Conservation (phyloP, 2,329 filamentous ascomycete genomes). For the Colletotrichum sublineola region DNA sequence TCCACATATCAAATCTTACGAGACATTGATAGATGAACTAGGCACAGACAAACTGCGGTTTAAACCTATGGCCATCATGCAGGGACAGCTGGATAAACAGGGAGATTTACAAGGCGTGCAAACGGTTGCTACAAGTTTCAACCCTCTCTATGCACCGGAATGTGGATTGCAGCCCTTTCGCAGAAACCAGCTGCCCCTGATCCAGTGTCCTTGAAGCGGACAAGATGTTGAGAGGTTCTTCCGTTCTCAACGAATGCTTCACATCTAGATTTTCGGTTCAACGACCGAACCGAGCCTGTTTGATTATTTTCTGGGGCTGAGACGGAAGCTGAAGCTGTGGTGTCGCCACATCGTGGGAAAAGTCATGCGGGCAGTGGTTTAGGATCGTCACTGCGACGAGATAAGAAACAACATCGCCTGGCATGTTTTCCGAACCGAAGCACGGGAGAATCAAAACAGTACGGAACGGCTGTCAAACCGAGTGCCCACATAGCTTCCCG, state of each 20-base stretch:
- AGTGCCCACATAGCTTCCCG: conserved; percentile 3
- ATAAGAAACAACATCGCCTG: background rate
- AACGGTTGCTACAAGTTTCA: background rate
- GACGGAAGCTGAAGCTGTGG: background rate
- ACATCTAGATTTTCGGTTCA: background rate
- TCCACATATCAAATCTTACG: too few relatives aligned
- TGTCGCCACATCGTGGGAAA: background rate
- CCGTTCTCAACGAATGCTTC: background rate
- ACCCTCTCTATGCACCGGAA: background rate
- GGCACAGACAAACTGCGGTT: background rate
- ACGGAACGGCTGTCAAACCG: conserved; percentile 26
- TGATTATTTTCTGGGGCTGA: background rate
- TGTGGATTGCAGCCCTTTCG: background rate
- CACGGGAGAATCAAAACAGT: background rate
- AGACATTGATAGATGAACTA: background rate
- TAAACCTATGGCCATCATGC: too few relatives aligned
- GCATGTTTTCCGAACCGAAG: conserved; percentile 23
- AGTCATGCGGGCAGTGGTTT: background rate
- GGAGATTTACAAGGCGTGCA: background rate
- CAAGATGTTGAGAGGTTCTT: background rate
- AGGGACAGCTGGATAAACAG: too few relatives aligned
- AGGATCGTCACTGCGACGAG: background rate
- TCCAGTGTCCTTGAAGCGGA: background rate
- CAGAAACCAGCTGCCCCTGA: background rate
- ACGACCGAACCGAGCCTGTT: conserved; percentile 3